Evolutionary conservation across 1,284 basidiomycete genomes (phyloP), one percentile per base, ranked within the genome.

Genomic region (Sporisorium reilianum): DNA sequence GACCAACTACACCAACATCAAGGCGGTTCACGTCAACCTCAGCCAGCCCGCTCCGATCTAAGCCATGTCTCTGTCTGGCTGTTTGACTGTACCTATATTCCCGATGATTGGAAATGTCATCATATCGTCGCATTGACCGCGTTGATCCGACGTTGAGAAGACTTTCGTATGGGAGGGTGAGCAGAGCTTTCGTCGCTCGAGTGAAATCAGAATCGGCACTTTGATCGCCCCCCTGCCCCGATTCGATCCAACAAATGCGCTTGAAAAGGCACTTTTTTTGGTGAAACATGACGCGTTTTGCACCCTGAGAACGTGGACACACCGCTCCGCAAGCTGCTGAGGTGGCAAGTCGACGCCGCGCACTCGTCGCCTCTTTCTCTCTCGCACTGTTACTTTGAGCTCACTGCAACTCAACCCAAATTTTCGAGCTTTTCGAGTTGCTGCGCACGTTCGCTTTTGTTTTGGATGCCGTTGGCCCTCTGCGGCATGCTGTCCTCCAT

Each of bases 21-120:
- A 96, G 77, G 59, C 91, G 2, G 90, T 95, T 2, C 92, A 94
- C 80, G 87, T 94, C 86, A 94, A 94, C 86, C 85, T 93, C 42
- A 66, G 57, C 25, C 61, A 68, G 16, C 73, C 81, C 44, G 59
- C 79, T 40, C 81, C 81, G 6, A 56, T 80, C 52, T 80, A 61
- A n/a, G 14, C n/a, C 30, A 44, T 14, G 14, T 41, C 38, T 6
- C 9, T 53, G 10, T 28, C 20, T 30, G 38, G n/a, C n/a, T n/a
- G n/a, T n/a, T 34, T 48, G 46, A 20, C 48, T 54, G 53, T 40
- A 48, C 22, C 44, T 64, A 28, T 69, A 62, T 62, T 67, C 53
- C 56, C 61, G 56, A 58, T 64, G 66, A 55, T 11, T 42, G 25
- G 22, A 55, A 63, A 59, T 62, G 23, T 41, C 59, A 46, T 62